Percentiles rank a stretch among this genome's conserved stretches.
phyloP scores from a whole-genome alignment of 2,329 filamentous ascomycete genomes.

The Macrophomina phaseolina region DNA sequence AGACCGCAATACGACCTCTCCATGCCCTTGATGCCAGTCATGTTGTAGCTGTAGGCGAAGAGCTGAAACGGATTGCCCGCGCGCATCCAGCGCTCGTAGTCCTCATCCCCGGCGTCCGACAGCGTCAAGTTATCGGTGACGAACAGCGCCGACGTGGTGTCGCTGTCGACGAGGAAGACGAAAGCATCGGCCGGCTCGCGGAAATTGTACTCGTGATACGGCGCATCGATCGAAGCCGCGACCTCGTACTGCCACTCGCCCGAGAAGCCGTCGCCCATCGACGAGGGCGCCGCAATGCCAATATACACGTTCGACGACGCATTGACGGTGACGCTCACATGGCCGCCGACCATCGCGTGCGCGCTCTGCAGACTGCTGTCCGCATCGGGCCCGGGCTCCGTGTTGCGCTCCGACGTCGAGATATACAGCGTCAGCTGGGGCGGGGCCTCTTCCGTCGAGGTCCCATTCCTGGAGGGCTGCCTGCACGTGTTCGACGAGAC shows the following conservation, averaged over 20 bases:
- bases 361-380: constrained; percentile 54
- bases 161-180: constrained; percentile 83
- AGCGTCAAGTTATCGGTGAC: constrained; percentile 75
- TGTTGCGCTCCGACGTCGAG: constrained; percentile 68
- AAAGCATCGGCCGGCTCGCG: constrained; percentile 54
- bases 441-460: constrained; percentile 48
- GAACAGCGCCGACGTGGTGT: constrained; percentile 77
- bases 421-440: constrained; percentile 81
- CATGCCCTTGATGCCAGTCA: constrained; percentile 69
- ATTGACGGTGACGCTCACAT: constrained; percentile 67
- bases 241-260: constrained; percentile 81
- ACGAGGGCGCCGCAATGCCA: constrained; percentile 71
- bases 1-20: constrained; percentile 84
- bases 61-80: constrained; percentile 71
- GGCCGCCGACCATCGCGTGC: constrained; percentile 69
- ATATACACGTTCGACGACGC: constrained; percentile 75
- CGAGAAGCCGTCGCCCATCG: constrained; percentile 59
- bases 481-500: constrained; percentile 86
- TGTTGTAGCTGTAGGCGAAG: constrained; percentile 71
- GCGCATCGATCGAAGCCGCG: constrained; percentile 79
- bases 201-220: constrained; percentile 71
- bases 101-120: constrained; percentile 50
- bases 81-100: constrained; percentile 62
- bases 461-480: constrained; percentile 68
- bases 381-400: constrained; percentile 67